Evolutionary conservation across 2,329 filamentous ascomycete species (phyloP), one percentile per base, ranked within the genome.

Genomic region (Penicillium sp.): DNA sequence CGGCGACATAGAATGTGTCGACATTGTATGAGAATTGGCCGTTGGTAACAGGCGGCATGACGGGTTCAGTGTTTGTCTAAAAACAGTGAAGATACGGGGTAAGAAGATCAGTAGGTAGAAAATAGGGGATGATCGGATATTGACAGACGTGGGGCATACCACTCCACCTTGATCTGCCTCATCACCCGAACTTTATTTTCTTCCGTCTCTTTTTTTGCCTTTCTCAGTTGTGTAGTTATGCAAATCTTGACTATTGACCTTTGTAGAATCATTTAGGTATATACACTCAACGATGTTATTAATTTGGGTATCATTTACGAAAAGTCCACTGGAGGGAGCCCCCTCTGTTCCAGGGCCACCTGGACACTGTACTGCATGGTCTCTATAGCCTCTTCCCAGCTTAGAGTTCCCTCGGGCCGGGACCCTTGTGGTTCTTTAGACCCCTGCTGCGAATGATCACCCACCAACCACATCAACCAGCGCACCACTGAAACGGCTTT

Each of bases 401-500:
- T 61, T 2, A 67, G 44, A 8, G 50, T 53, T 21, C 58, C 63
- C 21, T 70, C 68, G 7, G 55, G 49, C 23, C 52, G 43, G 10
- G 85, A 75, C 3, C 68, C 72, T 31, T 60, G 19, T 42, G 42
- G 39, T 12, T 27, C 64, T 25, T 83, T 64, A 2, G 70, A 67
- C 57, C 77, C 6, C 76, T 81, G 66, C 42, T 71, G 48, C 10
- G 31, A 41, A 47, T 60, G 59, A 57, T 76, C 70, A 54, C 71
- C 68, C 52, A 79, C 61, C 15, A 79, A 62, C 74, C 78, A 76
- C 50, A 68, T 64, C 58, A 80, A 59, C 90, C 91, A 96, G 63
- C 81, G 85, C 13, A 89, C 82, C 19, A 94, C 75, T 13, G 83
- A 83, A 1, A 85, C 81, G 1, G 85, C 90, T 74, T 96, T 96